phyloP scores from a whole-genome alignment of 2,329 filamentous ascomycete species.

The Acarospora socialis region DNA sequence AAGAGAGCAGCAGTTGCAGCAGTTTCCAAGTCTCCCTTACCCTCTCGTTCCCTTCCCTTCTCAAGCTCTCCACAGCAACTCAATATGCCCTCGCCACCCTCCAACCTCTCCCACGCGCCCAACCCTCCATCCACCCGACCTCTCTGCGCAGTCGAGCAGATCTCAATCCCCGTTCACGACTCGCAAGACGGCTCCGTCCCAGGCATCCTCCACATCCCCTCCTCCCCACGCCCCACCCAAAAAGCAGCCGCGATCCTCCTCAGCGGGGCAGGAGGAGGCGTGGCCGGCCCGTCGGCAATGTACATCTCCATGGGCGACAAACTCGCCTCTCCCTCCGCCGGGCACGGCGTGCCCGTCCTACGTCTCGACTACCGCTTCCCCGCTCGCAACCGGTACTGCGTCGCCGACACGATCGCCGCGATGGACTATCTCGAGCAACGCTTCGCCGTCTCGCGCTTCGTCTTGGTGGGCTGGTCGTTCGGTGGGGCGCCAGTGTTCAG shows the following conservation, averaged over 20 bases:
- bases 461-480: conserved; percentile 31
- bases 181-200: conserved; percentile 13
- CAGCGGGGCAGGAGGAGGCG: conserved; percentile 25
- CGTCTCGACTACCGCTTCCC: conserved; percentile 29
- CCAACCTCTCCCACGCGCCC: too few species aligned
- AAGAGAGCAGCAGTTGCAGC: too few species aligned
- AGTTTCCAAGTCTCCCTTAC: too few species aligned
- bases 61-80: too few species aligned
- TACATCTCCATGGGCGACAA: conserved; percentile 30
- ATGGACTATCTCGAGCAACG: conserved; percentile 23
- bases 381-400: conserved; percentile 23
- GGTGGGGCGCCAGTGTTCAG: conserved; percentile 29
- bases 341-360: conserved; percentile 27
- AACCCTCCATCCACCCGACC: too few species aligned
- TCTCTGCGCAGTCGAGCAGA: conserved; percentile 7
- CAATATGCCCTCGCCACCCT: too few species aligned
- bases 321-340: conserved; percentile 23
- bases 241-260: conserved; percentile 19
- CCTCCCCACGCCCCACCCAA: conserved; percentile 9
- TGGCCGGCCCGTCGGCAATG: conserved; percentile 27
- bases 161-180: conserved; percentile 7
- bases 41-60: too few species aligned
- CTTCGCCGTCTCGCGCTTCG: conserved; percentile 22
- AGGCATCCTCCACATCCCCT: conserved; percentile 23
- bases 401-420: conserved; percentile 23